Evolutionary conservation across 345 rosid genomes (phyloP).

Genomic region (Carallia pectinifolia): DNA sequence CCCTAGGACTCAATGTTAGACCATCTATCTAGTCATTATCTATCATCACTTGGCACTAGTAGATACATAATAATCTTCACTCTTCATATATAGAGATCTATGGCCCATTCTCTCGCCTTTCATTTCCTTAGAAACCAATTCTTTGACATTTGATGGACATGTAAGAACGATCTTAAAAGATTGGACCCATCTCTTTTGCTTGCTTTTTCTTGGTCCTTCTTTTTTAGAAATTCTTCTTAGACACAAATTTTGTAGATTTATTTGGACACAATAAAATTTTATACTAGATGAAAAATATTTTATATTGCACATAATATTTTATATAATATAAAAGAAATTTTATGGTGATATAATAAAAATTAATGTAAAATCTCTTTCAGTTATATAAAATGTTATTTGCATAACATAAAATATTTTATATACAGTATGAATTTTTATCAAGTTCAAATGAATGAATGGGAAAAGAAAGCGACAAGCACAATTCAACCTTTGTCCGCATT

Average conservation of each 20-base stretch:
- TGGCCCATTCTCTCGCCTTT: background rate
- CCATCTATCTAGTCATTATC: background rate
- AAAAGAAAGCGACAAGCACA: constrained; percentile 15
- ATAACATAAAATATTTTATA: too few relatives aligned
- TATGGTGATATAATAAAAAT: too few relatives aligned
- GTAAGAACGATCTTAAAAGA: constrained; percentile 24
- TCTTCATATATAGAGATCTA: background rate
- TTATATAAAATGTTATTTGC: too few relatives aligned
- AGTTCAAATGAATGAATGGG: background rate
- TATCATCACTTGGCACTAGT: background rate
- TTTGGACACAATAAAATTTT: too few relatives aligned
- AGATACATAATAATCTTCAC: constrained; percentile 8
- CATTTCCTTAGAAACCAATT: constrained; percentile 30
- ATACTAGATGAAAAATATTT: too few relatives aligned
- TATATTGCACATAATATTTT: too few relatives aligned
- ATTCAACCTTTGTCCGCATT: constrained; percentile 9
- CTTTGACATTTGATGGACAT: constrained; percentile 36
- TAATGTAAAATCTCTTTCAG: too few relatives aligned
- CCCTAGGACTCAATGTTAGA: constrained; percentile 6
- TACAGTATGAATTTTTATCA: too few relatives aligned
- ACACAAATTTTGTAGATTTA: too few relatives aligned
- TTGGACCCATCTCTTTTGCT: constrained; percentile 6
- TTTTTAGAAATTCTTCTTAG: background rate
- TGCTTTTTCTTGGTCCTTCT: background rate
- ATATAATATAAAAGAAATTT: too few relatives aligned